phyloP scores from a whole-genome alignment of 495 filamentous ascomycete genomes.

The Tuber borchii region DNA sequence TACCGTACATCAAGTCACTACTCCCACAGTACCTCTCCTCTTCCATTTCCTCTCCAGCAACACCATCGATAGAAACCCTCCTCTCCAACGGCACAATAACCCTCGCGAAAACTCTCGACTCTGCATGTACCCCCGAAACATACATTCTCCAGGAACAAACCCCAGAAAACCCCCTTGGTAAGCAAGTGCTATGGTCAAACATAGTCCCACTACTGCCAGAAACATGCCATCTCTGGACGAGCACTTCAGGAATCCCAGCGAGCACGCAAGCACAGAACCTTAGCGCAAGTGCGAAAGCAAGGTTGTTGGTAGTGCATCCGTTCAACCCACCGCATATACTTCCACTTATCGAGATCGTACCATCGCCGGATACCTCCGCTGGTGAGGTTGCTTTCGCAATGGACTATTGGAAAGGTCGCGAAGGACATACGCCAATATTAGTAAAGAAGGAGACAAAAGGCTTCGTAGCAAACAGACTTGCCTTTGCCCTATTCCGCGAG shows the following conservation, averaged over 20 bases:
- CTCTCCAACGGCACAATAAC: constrained; percentile 42
- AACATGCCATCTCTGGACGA: constrained; percentile 49
- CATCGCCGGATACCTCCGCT: constrained; percentile 44
- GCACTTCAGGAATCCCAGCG: constrained; percentile 54
- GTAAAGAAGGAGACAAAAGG: constrained; percentile 49
- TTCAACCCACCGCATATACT: constrained; percentile 62
- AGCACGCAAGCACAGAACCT: constrained; percentile 46
- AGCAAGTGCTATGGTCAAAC: constrained; percentile 50
- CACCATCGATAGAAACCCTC: constrained; percentile 25
- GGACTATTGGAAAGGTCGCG: constrained; percentile 48
- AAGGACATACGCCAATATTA: constrained; percentile 49
- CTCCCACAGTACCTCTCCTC: constrained; percentile 43
- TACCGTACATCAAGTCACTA: constrained; percentile 18
- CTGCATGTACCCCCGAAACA: constrained; percentile 46
- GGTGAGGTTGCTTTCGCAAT: constrained; percentile 47
- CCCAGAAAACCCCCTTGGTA: constrained; percentile 50
- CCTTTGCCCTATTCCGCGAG: constrained; percentile 44
- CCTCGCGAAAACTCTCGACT: constrained; percentile 44
- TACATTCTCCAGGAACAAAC: constrained; percentile 56
- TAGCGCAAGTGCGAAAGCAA: constrained; percentile 30
- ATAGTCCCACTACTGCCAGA: constrained; percentile 46
- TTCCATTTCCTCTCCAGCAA: background rate
- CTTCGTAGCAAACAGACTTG: constrained; percentile 50
- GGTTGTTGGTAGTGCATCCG: constrained; percentile 55
- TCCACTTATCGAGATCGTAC: constrained; percentile 57